Evolutionary conservation across 495 filamentous ascomycete species (phyloP).

Genomic region (Cairneyella variabilis): DNA sequence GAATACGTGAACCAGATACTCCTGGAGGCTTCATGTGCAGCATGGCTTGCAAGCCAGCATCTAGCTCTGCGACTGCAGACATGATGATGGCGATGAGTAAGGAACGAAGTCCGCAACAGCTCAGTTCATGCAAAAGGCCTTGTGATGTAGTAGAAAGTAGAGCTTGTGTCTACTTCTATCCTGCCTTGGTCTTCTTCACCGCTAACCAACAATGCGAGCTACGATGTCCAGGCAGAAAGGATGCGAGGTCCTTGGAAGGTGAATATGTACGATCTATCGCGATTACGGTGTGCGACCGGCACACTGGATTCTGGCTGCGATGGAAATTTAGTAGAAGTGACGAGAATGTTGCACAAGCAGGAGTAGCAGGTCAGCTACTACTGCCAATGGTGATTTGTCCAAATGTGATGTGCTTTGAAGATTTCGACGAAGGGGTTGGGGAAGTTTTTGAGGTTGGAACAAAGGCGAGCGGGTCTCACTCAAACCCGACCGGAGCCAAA

Average conservation of each 20-base stretch:
- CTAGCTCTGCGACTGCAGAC: conserved; percentile 80
- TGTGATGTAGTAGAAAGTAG: conserved; percentile 4
- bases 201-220: conserved; percentile 16
- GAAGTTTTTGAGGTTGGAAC: too few species aligned
- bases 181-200: conserved; percentile 12
- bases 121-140: conserved; percentile 19
- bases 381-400: too few species aligned
- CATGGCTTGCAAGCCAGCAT: conserved; percentile 86
- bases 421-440: too few species aligned
- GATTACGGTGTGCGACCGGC: conserved; percentile 22
- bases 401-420: too few species aligned
- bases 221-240: too few species aligned
- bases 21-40: conserved; percentile 86
- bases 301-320: background rate
- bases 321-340: background rate
- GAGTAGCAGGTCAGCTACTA: conserved; percentile 8
- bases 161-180: conserved; percentile 18
- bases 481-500: too few species aligned
- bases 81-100: conserved; percentile 52
- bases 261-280: conserved; percentile 8
- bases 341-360: conserved; percentile 2
- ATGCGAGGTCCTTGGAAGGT: too few species aligned
- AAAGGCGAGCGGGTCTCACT: too few species aligned
- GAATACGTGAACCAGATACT: conserved; percentile 87
- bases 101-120: conserved; percentile 4